A percentile compares a stretch with the other conserved stretches of the same genome.
Evolutionary conservation across 345 rosid genomes (phyloP).

Genomic region (Linum trigynum): DNA sequence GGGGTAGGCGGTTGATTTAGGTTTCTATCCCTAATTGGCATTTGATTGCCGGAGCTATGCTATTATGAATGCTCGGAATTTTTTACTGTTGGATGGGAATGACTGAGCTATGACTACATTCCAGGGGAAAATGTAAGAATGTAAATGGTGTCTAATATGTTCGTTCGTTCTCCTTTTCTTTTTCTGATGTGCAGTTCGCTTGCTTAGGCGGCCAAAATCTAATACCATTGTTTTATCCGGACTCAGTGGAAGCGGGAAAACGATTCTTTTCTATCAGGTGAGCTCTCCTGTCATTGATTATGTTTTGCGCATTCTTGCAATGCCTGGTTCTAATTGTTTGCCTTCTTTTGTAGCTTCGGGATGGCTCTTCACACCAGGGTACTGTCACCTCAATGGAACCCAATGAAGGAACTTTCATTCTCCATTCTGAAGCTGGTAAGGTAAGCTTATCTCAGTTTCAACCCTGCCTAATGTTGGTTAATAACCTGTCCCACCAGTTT

Average conservation of each 20-base stretch:
- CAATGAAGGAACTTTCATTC: slow-evolving; percentile 67
- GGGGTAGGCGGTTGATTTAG: background rate
- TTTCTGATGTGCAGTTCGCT: slow-evolving; percentile 32
- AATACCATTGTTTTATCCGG: slow-evolving; percentile 72
- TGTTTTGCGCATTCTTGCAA: background rate
- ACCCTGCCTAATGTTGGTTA: too few relatives aligned
- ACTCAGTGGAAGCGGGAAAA: slow-evolving; percentile 80
- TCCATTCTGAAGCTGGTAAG: slow-evolving; percentile 62
- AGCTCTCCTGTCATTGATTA: slow-evolving; percentile 8
- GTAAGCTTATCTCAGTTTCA: slow-evolving; percentile 26
- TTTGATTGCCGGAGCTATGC: background rate
- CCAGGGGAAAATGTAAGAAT: background rate
- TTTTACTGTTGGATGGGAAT: background rate
- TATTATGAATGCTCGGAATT: background rate
- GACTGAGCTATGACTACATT: background rate
- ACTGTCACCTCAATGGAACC: slow-evolving; percentile 97
- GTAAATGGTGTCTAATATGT: background rate
- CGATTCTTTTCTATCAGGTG: slow-evolving; percentile 72
- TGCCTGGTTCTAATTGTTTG: background rate
- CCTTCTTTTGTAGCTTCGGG: slow-evolving; percentile 60
- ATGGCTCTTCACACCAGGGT: slow-evolving; percentile 78
- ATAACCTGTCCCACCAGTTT: too few relatives aligned
- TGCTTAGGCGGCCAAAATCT: slow-evolving; percentile 45
- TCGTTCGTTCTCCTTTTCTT: background rate
- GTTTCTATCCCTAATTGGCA: background rate